Conservation (phyloP, 495 filamentous ascomycete species). For the Penicillium turbatum region DNA sequence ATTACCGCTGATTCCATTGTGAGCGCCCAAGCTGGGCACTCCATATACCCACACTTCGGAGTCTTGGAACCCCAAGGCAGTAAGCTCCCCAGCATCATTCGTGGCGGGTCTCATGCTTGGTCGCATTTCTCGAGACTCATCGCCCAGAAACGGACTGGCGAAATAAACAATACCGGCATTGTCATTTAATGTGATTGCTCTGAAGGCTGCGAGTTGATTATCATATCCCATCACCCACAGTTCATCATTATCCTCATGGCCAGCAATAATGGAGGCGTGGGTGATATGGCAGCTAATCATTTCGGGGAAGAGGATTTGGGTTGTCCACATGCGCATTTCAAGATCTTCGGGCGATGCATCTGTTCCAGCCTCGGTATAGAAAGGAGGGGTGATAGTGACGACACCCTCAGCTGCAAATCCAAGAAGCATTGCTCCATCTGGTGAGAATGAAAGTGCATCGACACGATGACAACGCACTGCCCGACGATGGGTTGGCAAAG, state of each 20-base stretch:
- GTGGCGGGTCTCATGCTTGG: constrained; percentile 68
- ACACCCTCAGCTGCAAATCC: constrained; percentile 73
- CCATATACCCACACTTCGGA: constrained; percentile 78
- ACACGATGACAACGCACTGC: constrained; percentile 78
- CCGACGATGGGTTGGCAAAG: constrained; percentile 62
- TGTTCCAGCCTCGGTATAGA: constrained; percentile 52
- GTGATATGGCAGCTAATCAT: constrained; percentile 60
- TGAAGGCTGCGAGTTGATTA: constrained; percentile 67
- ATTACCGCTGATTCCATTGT: constrained; percentile 4
- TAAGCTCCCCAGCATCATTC: constrained; percentile 64
- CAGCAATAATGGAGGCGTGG: constrained; percentile 68
- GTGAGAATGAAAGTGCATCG: constrained; percentile 75
- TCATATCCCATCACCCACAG: constrained; percentile 81
- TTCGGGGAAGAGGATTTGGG: constrained; percentile 81
- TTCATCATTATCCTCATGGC: constrained; percentile 65
- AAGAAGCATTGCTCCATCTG: constrained; percentile 78
- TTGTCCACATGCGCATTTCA: constrained; percentile 79
- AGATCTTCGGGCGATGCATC: constrained; percentile 55
- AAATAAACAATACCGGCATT: constrained; percentile 79
- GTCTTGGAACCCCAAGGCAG: constrained; percentile 69
- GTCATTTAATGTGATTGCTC: constrained; percentile 70
- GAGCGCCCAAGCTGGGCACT: constrained; percentile 50
- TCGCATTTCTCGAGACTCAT: constrained; percentile 37
- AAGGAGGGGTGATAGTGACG: constrained; percentile 76
- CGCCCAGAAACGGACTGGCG: constrained; percentile 55